phyloP scores from a whole-genome alignment of 768 basidiomycete species.

The Suillus placidus region DNA sequence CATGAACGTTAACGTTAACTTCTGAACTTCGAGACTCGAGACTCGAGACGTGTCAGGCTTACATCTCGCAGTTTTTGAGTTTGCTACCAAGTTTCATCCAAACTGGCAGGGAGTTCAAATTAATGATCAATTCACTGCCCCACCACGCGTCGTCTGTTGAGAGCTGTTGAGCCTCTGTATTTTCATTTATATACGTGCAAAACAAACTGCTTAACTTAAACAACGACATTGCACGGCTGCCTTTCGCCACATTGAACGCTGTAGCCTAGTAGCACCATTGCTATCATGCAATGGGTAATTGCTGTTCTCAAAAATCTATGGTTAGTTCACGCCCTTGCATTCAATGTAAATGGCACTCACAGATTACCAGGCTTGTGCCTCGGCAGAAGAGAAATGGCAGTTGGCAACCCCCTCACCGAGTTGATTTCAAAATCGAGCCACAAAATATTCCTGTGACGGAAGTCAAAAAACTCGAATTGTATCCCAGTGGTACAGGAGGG shows the following conservation, averaged over 20 bases:
- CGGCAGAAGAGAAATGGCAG: background rate
- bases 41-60: too few relatives aligned
- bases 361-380: background rate
- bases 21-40: too few relatives aligned
- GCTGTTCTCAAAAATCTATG: background rate
- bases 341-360: background rate
- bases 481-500: conserved; percentile 5
- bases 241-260: background rate
- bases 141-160: background rate
- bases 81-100: background rate
- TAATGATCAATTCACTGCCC: background rate
- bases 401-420: background rate
- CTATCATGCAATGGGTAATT: background rate
- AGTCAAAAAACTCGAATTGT: background rate
- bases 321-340: background rate
- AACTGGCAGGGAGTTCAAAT: background rate
- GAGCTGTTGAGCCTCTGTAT: background rate
- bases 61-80: background rate
- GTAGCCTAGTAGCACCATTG: background rate
- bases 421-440: background rate
- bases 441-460: background rate
- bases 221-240: background rate
- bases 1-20: too few relatives aligned
- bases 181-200: background rate
- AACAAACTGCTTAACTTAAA: background rate